These are phyloP conservation scores for Sarocladium oryzae DNA, from an alignment of 2,329 filamentous ascomycete genomes.

Conservation along the genomic window DNA sequence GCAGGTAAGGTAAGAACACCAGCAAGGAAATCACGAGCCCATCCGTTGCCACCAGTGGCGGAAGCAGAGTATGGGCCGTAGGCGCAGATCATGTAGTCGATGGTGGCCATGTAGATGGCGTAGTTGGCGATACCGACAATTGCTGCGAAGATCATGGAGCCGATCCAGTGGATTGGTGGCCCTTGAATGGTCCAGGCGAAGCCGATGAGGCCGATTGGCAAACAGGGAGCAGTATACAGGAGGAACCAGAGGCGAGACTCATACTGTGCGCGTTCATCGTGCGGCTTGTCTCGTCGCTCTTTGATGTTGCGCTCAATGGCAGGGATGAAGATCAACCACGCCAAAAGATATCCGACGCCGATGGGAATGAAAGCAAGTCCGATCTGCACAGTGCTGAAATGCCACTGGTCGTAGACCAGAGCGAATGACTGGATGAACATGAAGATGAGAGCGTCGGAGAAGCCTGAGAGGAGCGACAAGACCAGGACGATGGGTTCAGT, in stretches of 20 bases:
- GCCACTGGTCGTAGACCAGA: constrained; percentile 63
- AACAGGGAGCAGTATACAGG: constrained; percentile 51
- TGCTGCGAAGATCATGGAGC: constrained; percentile 56
- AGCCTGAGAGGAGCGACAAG: constrained; percentile 64
- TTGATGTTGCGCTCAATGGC: constrained; percentile 48
- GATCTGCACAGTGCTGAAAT: constrained; percentile 48
- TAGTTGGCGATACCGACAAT: constrained; percentile 70
- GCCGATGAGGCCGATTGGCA: constrained; percentile 62
- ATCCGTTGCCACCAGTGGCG: constrained; percentile 70
- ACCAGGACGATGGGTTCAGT: constrained; percentile 69
- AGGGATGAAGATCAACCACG: constrained; percentile 53
- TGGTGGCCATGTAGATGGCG: constrained; percentile 68
- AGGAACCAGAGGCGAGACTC: constrained; percentile 62
- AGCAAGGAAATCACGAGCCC: constrained; percentile 66
- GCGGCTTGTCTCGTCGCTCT: constrained; percentile 41
- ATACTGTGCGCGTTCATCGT: constrained; percentile 57
- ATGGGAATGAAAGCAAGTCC: constrained; percentile 61
- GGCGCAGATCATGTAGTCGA: constrained; percentile 71
- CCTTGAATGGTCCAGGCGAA: constrained; percentile 64
- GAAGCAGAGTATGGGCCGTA: constrained; percentile 69
- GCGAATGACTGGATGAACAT: constrained; percentile 68
- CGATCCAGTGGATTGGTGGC: constrained; percentile 60
- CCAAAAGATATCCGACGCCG: constrained; percentile 58
- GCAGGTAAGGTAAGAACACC: constrained; percentile 65
- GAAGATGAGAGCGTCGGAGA: constrained; percentile 70